Percentiles rank a stretch among this genome's conserved stretches.
Evolutionary conservation across 495 filamentous ascomycete species (phyloP).

Genomic region (Geopyxis carbonaria): DNA sequence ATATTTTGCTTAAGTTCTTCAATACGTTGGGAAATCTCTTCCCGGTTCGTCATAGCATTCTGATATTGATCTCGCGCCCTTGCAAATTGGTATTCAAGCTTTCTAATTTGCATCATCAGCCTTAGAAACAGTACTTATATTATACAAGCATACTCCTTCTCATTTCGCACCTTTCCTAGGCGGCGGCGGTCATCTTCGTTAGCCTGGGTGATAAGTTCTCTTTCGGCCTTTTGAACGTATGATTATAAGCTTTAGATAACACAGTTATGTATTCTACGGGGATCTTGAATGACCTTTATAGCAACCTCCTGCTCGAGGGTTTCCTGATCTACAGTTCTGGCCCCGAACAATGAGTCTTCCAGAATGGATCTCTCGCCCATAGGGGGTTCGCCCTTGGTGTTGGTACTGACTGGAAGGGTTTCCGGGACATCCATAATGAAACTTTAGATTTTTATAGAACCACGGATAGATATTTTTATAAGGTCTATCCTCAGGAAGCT

Average conservation of each 20-base stretch:
- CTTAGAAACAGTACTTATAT: not conserved
- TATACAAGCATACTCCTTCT: constrained; percentile 35
- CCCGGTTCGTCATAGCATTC: constrained; percentile 1
- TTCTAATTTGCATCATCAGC: constrained; percentile 10
- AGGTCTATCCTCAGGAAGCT: no score
- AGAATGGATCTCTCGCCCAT: no score
- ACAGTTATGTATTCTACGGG: not conserved
- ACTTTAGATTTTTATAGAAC: no score
- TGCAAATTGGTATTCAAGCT: constrained; percentile 10
- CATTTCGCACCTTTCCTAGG: constrained; percentile 53
- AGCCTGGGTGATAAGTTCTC: constrained; percentile 59
- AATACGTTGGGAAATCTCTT: constrained; percentile 19
- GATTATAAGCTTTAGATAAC: not conserved
- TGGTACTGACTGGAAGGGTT: no score
- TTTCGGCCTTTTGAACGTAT: constrained; percentile 44
- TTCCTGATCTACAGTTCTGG: constrained; percentile 16
- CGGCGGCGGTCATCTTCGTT: constrained; percentile 76
- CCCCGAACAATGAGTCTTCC: constrained; percentile 10
- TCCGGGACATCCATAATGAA: no score
- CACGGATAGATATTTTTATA: no score
- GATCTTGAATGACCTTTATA: constrained; percentile 8
- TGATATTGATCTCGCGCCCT: constrained; percentile 5
- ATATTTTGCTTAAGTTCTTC: constrained; percentile 41
- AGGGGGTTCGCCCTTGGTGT: no score
- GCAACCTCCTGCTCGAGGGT: constrained; percentile 30